Evolutionary conservation across 1,139 yeast species (phyloP), one percentile per base, ranked within the genome.

Genomic region (Nakaseomyces nivariensis): DNA sequence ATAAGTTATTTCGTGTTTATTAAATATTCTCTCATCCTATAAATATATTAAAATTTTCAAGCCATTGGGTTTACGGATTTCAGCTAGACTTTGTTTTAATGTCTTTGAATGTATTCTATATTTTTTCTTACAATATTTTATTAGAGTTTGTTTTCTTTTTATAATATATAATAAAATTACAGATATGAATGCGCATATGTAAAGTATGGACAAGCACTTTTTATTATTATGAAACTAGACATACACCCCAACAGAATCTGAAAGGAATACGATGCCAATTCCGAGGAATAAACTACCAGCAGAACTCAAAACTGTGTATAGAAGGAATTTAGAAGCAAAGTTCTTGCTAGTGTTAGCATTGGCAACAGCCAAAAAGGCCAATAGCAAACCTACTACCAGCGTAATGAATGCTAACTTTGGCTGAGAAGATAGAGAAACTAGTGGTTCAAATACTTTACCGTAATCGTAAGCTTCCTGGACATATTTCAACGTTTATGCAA

Each of bases 171-270:
- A 34, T 11, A 34, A 11, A 11, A 34, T 34, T 34, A 11, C 37
- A 29, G 31, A 29, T 29, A 29, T 29, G 22, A 17, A 17, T 17
- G 22, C 22, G 22, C 22, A 17, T 17, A 17, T 17, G 22, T 9
- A 11, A 17, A 10, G n/a, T 44, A 44, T 10, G 24, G 17, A 34
- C 33, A 32, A n/a, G 22, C 7, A n/a, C 22, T 17, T 44, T 24
- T 25, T 17, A 17, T 34, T n/a, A 7, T 38, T 27, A 13, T 36
- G 25, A 36, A 36, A 32, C 31, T 17, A 63, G 29, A 62, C 60
- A 44, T 64, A 64, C 1, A 64, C 67, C 13, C 67, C 68, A 40
- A 63, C 58, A 1, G 67, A 61, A 46, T 64, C 56, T 31, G 65
- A 54, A 33, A 60, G 43, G 46, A 63, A 62, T 5, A 64, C 60